phyloP scores from a whole-genome alignment of 2,329 filamentous ascomycete genomes.

The Phaeosphaeria sp. region DNA sequence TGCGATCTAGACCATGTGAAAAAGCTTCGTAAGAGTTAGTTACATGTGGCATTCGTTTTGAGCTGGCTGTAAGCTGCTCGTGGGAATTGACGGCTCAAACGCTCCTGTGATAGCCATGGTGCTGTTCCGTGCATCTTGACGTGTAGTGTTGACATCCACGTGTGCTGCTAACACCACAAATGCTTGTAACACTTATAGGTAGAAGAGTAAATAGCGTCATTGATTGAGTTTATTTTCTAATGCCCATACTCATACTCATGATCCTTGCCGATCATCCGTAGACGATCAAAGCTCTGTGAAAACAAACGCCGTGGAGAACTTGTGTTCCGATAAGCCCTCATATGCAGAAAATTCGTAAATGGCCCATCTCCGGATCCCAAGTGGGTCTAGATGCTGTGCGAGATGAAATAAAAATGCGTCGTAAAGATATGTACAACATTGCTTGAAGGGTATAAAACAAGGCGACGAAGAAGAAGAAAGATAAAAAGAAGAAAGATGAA shows the following conservation, averaged over 20 bases:
- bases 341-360: constrained; percentile 5
- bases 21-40: background rate
- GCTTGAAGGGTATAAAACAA: constrained; percentile 5
- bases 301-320: constrained; percentile 8
- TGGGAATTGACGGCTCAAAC: background rate
- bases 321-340: constrained; percentile 2
- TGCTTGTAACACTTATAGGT: background rate
- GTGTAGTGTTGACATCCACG: background rate
- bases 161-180: background rate
- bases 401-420: background rate
- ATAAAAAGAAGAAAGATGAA: background rate
- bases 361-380: constrained; percentile 2
- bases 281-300: constrained; percentile 2
- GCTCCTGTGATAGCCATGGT: background rate
- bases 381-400: background rate
- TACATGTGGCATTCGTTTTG: background rate
- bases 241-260: background rate
- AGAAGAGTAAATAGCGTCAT: background rate
- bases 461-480: constrained; percentile 1
- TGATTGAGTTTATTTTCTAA: background rate
- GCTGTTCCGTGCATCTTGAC: background rate
- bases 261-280: constrained; percentile 1
- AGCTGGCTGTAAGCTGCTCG: background rate
- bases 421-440: constrained; percentile 3
- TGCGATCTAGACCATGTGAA: background rate